phyloP scores from a whole-genome alignment of 2,329 filamentous ascomycete genomes.

The Drechslerella coelobrocha region DNA sequence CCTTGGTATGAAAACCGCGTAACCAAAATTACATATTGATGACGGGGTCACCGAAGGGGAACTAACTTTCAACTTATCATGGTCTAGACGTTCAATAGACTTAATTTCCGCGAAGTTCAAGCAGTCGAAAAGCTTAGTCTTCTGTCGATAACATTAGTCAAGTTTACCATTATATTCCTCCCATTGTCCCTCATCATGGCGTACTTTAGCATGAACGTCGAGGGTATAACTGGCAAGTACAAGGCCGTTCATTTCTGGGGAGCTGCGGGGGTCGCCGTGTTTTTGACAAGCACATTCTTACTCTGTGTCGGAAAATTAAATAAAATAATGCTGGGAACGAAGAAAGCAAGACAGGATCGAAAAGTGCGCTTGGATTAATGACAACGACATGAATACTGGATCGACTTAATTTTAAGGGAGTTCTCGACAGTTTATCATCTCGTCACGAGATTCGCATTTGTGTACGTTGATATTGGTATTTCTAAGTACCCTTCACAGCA shows the following conservation, averaged over 20 bases:
- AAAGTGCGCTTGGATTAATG: constrained; percentile 11
- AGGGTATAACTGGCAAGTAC: constrained; percentile 48
- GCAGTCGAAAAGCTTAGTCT: constrained; percentile 63
- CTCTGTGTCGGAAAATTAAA: constrained; percentile 37
- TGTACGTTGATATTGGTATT: too few species aligned
- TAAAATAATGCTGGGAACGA: constrained; percentile 45
- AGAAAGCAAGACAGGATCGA: constrained; percentile 24
- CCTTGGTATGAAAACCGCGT: constrained; percentile 51
- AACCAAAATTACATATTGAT: too few species aligned
- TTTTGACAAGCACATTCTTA: constrained; percentile 28
- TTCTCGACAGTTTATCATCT: not conserved
- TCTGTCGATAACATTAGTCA: constrained; percentile 63
- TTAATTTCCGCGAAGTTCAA: constrained; percentile 63
- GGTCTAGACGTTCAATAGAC: constrained; percentile 62
- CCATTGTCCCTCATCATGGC: constrained; percentile 63
- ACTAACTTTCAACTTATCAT: not conserved
- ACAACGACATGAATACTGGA: too few species aligned
- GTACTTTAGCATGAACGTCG: constrained; percentile 62
- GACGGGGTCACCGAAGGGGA: too few species aligned
- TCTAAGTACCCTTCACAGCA: too few species aligned
- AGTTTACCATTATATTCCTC: constrained; percentile 64
- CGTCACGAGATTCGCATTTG: too few species aligned
- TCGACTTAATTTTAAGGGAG: not conserved
- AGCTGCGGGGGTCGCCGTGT: constrained; percentile 22
- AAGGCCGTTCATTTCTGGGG: constrained; percentile 45